Base-by-base conservation (phyloP, 2,329 filamentous ascomycete genomes). In the Orbilia oligospora region DNA sequence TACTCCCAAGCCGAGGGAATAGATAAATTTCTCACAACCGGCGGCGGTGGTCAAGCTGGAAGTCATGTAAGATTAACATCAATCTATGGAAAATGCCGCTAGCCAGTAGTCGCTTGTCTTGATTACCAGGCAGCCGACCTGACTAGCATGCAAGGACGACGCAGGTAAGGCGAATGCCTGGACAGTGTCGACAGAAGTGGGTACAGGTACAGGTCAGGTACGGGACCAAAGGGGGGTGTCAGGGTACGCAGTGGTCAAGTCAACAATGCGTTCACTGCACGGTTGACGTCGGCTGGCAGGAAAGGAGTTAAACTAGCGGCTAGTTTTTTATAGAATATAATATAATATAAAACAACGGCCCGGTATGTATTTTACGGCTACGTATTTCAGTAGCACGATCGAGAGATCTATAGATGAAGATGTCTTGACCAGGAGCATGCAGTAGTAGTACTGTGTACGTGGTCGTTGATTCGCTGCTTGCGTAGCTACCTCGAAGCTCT, bases 51-150 rank as follows among this genome's bases (percentile, higher is more conserved):
- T 56, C 63, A 53, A 71, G 58, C 56, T 61, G 38, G 56, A 61
- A 36, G 56, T 44, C 56, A 24, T 44, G 56, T 71, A 65, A 71
- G 72, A 77, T 66, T 71, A 44, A 33, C 18, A 33, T 72, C 64
- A 65, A 69, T 69, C 41, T 27, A 38, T 78, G 68, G 75, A 78
- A 78, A 78, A 78, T 78, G 53, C 75, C 75, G 75, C 75, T 72
- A 67, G n/a, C 33, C 33, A 61, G 33, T 56, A 41, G 48, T 78
- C 65, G 66, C 49, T 53, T 71, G 73, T 77, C 73, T 71, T 69
- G 68, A 68, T 67, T 69, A 72, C 68, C 75, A 72, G 75, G 75
- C 75, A 78, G 68, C 75, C 75, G 75, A 53, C 66, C 55, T 66
- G 67, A 30, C 51, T 55, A 70, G 53, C 75, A 71, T 78, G 75